Evolutionary conservation across 768 basidiomycete genomes (phyloP).

Genomic region (Naematelia encephala): DNA sequence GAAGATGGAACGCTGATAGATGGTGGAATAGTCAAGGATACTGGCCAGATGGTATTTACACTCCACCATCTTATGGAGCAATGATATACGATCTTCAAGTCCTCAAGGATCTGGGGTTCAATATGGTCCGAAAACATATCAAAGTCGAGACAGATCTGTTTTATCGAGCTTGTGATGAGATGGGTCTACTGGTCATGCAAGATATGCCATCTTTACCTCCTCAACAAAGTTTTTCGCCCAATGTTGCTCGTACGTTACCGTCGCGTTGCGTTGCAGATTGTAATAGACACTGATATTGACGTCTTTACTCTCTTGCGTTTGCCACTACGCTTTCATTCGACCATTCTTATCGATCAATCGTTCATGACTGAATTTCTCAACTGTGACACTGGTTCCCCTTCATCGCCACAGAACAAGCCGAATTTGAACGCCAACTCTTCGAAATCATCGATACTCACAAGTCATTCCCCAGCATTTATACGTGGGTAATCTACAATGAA

Average conservation of each 20-base stretch:
- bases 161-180: conserved; percentile 25
- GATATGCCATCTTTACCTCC: conserved; percentile 23
- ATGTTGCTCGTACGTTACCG: conserved; percentile 10
- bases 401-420: conserved; percentile 20
- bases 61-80: conserved; percentile 23
- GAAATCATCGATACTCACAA: conserved; percentile 21
- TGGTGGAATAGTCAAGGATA: conserved; percentile 20
- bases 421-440: conserved; percentile 17
- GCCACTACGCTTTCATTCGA: too few relatives aligned
- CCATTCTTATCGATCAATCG: too few relatives aligned
- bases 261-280: too few relatives aligned
- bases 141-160: conserved; percentile 30
- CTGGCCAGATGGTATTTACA: conserved; percentile 33
- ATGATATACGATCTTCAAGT: conserved; percentile 25
- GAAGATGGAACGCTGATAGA: not conserved
- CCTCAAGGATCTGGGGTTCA: conserved; percentile 22
- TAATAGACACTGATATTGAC: too few relatives aligned
- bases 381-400: too few relatives aligned
- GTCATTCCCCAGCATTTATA: conserved; percentile 26
- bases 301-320: too few relatives aligned
- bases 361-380: not conserved
- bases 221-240: conserved; percentile 6
- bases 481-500: conserved; percentile 32
- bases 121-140: conserved; percentile 33
- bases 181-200: conserved; percentile 28